These are phyloP conservation scores for Aaosphaeria pasadenensis DNA, from an alignment of 2,329 filamentous ascomycete species.

Conservation along the genomic window DNA sequence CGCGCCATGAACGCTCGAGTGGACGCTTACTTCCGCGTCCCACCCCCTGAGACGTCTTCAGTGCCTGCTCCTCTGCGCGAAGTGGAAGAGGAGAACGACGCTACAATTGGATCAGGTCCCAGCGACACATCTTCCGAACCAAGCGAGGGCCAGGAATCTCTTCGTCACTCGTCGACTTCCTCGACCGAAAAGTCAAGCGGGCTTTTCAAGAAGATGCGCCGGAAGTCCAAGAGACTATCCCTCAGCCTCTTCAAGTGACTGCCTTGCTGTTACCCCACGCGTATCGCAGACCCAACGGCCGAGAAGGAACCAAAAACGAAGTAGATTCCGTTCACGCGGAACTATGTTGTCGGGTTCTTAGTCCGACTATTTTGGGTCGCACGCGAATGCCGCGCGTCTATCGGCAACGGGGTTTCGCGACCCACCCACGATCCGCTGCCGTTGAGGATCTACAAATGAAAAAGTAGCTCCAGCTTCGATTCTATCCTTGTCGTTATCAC, in stretches of 20 bases:
- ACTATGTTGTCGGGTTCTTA: too few species aligned
- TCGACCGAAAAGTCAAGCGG: conserved; percentile 24
- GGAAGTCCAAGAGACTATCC: conserved; percentile 35
- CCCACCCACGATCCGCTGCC: too few species aligned
- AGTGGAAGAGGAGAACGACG: conserved; percentile 26
- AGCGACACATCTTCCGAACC: conserved; percentile 27
- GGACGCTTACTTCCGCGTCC: conserved; percentile 37
- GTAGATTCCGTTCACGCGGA: too few species aligned
- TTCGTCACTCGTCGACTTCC: conserved; percentile 24
- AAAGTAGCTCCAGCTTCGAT: too few species aligned
- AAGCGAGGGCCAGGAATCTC: conserved; percentile 28
- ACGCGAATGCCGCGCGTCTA: too few species aligned
- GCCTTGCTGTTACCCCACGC: too few species aligned
- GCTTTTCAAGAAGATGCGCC: conserved; percentile 32
- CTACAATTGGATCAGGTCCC: conserved; percentile 18
- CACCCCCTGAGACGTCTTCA: conserved; percentile 18
- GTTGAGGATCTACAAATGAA: too few species aligned
- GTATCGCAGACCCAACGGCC: too few species aligned
- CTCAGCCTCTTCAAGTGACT: conserved; percentile 32
- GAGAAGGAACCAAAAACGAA: too few species aligned
- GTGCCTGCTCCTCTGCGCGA: conserved; percentile 21
- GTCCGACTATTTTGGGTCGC: too few species aligned
- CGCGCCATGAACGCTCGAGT: conserved; percentile 37
- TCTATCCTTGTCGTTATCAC: too few species aligned
- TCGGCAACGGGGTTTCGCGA: too few species aligned